Evolutionary conservation across 2,329 filamentous ascomycete genomes (phyloP).

Genomic region (Mycosphaerelloides madeirae): DNA sequence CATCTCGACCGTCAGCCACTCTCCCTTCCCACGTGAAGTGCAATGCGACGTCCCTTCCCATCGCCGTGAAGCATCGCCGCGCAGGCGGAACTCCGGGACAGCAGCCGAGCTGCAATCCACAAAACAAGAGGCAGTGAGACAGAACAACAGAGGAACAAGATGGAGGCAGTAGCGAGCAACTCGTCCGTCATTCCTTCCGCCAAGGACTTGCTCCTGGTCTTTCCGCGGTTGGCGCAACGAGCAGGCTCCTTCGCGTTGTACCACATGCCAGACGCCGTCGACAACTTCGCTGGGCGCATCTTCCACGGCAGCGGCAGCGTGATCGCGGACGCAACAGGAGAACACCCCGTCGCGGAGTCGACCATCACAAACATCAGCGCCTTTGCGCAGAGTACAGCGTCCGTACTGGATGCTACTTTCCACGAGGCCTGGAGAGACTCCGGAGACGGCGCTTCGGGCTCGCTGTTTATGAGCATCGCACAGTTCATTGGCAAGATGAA

Average conservation of each 20-base stretch:
- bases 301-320: constrained; percentile 54
- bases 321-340: constrained; percentile 55
- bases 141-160: not conserved
- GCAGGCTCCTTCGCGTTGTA: constrained; percentile 57
- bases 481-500: constrained; percentile 34
- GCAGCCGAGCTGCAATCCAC: too few species aligned
- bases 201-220: constrained; percentile 63
- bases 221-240: constrained; percentile 66
- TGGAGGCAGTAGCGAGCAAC: constrained; percentile 14
- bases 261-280: constrained; percentile 55
- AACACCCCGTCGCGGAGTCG: constrained; percentile 37
- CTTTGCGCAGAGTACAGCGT: constrained; percentile 42
- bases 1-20: too few species aligned
- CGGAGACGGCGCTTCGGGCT: constrained; percentile 21
- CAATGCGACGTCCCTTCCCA: too few species aligned
- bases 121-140: too few species aligned
- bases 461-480: constrained; percentile 25
- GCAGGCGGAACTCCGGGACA: too few species aligned
- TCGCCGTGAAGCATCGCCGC: too few species aligned
- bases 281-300: constrained; percentile 46
- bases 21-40: too few species aligned
- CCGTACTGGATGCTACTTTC: constrained; percentile 27
- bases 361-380: constrained; percentile 37
- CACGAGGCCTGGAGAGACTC: constrained; percentile 23
- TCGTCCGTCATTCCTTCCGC: constrained; percentile 49